Percentiles rank a stretch among this genome's conserved stretches.
Evolutionary conservation across 2,329 filamentous ascomycete genomes (phyloP).

Genomic region (Paecilomyces sp.): DNA sequence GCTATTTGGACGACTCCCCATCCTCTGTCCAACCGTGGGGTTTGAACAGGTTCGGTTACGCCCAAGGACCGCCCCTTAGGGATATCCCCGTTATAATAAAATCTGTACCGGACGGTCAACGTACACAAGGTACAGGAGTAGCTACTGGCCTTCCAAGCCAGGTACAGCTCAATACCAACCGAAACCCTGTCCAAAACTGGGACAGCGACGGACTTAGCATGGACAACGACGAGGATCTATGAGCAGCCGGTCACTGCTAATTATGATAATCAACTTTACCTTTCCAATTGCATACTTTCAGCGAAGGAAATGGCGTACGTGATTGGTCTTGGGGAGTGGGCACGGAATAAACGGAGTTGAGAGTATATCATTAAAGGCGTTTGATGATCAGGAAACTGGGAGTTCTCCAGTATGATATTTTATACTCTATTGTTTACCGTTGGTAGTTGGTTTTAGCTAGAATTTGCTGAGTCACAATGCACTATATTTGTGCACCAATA

Average conservation of each 20-base stretch:
- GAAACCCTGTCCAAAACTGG: not conserved
- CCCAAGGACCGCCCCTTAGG: not conserved
- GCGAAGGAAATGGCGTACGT: too few relatives aligned
- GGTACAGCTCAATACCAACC: not conserved
- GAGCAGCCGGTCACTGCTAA: not conserved
- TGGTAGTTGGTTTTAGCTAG: too few relatives aligned
- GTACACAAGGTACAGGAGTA: not conserved
- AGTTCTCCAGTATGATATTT: too few relatives aligned
- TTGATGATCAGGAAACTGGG: too few relatives aligned
- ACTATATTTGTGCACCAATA: too few relatives aligned
- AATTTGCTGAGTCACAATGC: too few relatives aligned
- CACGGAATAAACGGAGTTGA: too few relatives aligned
- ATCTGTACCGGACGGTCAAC: not conserved
- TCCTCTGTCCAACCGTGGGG: conserved; percentile 2
- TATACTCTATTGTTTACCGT: too few relatives aligned
- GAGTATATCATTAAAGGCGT: too few relatives aligned
- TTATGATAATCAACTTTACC: not conserved
- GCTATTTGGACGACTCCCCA: conserved; percentile 29
- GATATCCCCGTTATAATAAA: not conserved
- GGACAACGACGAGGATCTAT: not conserved
- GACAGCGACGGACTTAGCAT: not conserved
- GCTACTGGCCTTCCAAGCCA: not conserved
- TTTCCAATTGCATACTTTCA: too few relatives aligned
- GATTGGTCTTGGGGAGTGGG: too few relatives aligned
- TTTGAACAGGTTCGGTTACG: not conserved